phyloP scores from a whole-genome alignment of 1,284 basidiomycete genomes.

The Cutaneotrichosporon cavernicola region DNA sequence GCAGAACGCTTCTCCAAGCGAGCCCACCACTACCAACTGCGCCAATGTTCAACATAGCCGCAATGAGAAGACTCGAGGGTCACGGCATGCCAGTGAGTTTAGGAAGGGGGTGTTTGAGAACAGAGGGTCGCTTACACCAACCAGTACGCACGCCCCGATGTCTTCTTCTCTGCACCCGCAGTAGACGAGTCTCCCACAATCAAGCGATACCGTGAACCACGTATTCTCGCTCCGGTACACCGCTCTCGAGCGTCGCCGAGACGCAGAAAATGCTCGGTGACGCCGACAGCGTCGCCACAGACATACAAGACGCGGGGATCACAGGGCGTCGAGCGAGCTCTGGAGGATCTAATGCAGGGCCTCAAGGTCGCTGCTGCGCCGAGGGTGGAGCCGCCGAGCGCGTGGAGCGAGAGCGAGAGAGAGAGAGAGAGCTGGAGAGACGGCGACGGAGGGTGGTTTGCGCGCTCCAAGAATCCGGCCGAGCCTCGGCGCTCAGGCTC shows the following conservation, averaged over 20 bases:
- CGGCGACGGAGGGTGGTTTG: not conserved
- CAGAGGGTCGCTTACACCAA: not conserved
- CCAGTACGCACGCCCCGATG: not conserved
- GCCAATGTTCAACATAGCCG: not conserved
- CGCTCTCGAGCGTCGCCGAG: not conserved
- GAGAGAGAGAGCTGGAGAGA: not conserved
- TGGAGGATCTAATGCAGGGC: conserved; percentile 5
- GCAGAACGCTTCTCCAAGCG: not conserved
- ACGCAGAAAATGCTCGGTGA: not conserved
- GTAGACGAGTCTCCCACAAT: conserved; percentile 2
- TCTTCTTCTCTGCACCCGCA: not conserved
- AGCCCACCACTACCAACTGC: not conserved
- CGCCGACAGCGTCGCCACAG: not conserved
- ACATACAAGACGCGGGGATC: not conserved
- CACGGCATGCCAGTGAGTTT: conserved; percentile 8
- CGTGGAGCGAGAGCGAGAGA: not conserved
- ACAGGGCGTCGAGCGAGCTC: conserved; percentile 4
- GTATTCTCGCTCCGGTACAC: not conserved
- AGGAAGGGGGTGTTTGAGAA: not conserved
- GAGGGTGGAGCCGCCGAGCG: not conserved
- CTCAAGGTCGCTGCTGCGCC: not conserved
- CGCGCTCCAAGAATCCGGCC: not conserved
- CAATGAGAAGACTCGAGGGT: conserved; percentile 4
- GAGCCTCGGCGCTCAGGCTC: not conserved
- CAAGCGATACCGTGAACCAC: conserved; percentile 5